A percentile compares a stretch with the other conserved stretches of the same genome.
These are phyloP conservation scores for Cryphonectria carpinicola DNA, from an alignment of 2,329 filamentous ascomycete species.

Conservation along the genomic window DNA sequence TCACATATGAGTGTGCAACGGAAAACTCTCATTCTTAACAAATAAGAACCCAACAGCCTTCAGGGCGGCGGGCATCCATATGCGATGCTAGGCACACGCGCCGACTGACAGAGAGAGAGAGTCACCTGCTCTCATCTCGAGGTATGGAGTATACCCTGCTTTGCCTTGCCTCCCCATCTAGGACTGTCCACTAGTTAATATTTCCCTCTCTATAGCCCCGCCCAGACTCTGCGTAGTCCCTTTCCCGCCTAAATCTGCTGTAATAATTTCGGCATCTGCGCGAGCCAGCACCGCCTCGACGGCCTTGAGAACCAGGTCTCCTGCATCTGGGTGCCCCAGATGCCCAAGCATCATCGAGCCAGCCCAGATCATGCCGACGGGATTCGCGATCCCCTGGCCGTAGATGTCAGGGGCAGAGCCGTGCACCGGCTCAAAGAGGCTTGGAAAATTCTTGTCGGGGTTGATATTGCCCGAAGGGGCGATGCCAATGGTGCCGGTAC, in stretches of 20 bases:
- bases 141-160: not conserved
- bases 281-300: slow-evolving; percentile 59
- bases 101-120: not conserved
- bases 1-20: not conserved
- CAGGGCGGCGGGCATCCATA: not conserved
- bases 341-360: slow-evolving; percentile 70
- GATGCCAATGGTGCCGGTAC: slow-evolving; percentile 69
- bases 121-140: not conserved
- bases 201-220: slow-evolving; percentile 48
- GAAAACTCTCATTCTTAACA: not conserved
- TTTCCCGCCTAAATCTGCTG: slow-evolving; percentile 62
- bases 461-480: slow-evolving; percentile 67
- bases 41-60: not conserved
- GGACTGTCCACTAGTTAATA: slow-evolving; percentile 17
- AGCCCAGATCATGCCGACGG: slow-evolving; percentile 70
- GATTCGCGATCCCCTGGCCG: slow-evolving; percentile 65
- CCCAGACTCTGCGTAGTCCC: slow-evolving; percentile 62
- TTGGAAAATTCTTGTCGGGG: slow-evolving; percentile 61
- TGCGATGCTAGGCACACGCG: not conserved
- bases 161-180: not conserved
- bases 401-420: slow-evolving; percentile 68
- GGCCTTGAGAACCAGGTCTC: slow-evolving; percentile 59
- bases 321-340: slow-evolving; percentile 62
- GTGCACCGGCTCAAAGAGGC: slow-evolving; percentile 67
- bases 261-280: slow-evolving; percentile 57